Conservation (phyloP, 495 filamentous ascomycete genomes). For the Penicillium mononematosum region DNA sequence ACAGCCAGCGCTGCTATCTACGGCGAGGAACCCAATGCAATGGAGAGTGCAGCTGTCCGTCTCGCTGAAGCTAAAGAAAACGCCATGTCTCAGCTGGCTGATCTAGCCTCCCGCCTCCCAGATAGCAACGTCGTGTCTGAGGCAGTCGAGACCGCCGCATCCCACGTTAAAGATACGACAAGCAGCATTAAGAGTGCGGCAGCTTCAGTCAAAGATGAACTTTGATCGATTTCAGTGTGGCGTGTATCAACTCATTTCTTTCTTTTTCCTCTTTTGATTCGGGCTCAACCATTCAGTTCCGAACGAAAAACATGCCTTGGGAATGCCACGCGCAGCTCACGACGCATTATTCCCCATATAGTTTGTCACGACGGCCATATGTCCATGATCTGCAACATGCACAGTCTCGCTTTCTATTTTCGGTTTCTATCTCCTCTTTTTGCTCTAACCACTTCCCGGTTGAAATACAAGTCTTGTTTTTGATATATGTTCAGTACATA, state of each 20-base stretch:
- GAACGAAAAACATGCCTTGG: slow-evolving; percentile 12
- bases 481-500: slow-evolving; percentile 23
- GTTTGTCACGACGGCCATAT: slow-evolving; percentile 36
- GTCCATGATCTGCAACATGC: slow-evolving; percentile 28
- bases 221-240: slow-evolving; percentile 37
- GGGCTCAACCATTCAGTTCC: slow-evolving; percentile 12
- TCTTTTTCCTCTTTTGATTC: slow-evolving; percentile 8
- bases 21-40: slow-evolving; percentile 49
- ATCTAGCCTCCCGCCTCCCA: slow-evolving; percentile 35
- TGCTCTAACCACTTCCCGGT: slow-evolving; percentile 4
- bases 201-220: slow-evolving; percentile 52
- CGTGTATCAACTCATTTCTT: slow-evolving; percentile 14
- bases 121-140: slow-evolving; percentile 36
- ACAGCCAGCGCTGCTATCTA: slow-evolving; percentile 58
- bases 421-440: slow-evolving; percentile 6
- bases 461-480: slow-evolving; percentile 5
- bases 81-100: slow-evolving; percentile 47
- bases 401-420: slow-evolving; percentile 22
- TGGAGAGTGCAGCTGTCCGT: slow-evolving; percentile 54
- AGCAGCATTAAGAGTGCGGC: slow-evolving; percentile 32
- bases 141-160: slow-evolving; percentile 43
- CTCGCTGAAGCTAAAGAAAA: slow-evolving; percentile 48
- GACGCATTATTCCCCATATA: slow-evolving; percentile 44
- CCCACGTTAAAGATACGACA: slow-evolving; percentile 47
- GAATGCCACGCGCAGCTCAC: slow-evolving; percentile 17